phyloP scores from a whole-genome alignment of 257 asterid species.

The Capsicum pubescens region DNA sequence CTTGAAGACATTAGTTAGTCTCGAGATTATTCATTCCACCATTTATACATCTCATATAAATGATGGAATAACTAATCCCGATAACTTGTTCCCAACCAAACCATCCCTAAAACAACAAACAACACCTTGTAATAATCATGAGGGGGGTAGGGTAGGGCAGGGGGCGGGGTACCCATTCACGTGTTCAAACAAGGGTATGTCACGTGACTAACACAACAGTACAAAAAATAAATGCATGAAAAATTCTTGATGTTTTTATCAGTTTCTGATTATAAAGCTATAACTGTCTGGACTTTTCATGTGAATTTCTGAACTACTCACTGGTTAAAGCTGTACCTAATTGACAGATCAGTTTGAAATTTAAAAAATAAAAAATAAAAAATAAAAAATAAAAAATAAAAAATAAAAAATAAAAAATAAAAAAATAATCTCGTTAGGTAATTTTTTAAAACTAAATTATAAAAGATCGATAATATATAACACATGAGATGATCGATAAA shows the following conservation, averaged over 20 bases:
- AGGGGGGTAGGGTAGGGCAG: background rate
- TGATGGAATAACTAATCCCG: too few species aligned
- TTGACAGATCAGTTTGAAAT: background rate
- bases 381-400: too few species aligned
- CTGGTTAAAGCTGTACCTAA: background rate
- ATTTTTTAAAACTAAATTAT: background rate
- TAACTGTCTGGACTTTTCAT: conserved; percentile 19
- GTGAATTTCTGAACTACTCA: conserved; percentile 23
- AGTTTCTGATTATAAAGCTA: background rate
- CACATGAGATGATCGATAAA: background rate
- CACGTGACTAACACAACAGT: conserved; percentile 43
- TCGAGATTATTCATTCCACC: too few species aligned
- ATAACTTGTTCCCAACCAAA: too few species aligned
- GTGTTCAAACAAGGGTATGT: conserved; percentile 41
- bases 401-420: too few species aligned
- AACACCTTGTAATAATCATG: background rate
- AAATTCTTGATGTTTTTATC: conserved; percentile 5
- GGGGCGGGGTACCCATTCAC: conserved; percentile 28
- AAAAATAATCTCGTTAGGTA: too few species aligned
- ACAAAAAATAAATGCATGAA: conserved; percentile 27
- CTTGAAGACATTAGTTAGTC: too few species aligned
- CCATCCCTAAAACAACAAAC: too few species aligned
- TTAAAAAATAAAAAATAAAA: background rate
- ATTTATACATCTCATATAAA: too few species aligned
- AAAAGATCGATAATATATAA: background rate